Base-by-base conservation (phyloP, 1,139 yeast genomes). In the Kodamaea ohmeri region DNA sequence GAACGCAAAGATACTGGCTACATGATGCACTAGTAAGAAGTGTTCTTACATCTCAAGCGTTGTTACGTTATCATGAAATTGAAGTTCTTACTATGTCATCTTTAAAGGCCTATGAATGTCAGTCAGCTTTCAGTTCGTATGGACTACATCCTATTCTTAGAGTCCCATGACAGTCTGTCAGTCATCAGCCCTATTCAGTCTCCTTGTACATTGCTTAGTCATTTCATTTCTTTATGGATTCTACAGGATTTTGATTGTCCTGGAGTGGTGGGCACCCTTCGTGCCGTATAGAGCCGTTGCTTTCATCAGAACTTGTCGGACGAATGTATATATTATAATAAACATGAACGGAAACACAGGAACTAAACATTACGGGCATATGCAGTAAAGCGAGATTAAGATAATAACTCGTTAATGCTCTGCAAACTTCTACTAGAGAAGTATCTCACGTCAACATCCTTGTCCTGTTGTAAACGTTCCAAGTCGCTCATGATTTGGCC, bases 371-470 rank as follows among this genome's bases (percentile, higher is more conserved):
- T 18, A 19, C 32, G 24, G 16, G 11, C 15, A 19, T 29, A 19
- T 25, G 25, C 22, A 12, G 25, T 29, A 29, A 15, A 25, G 12
- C 12, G 21, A 18, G 24, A 11, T 29, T 29, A 29, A 21, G 26
- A 27, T 38, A 58, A 41, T 34, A 54, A 44, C 36, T 52, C 58
- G 37, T 61, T 55, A 46, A 68, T 67, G 38, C 61, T 60, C 44
- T 68, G 63, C 48, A 73, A 60, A 51, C 84, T 80, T 60, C 80
- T 74, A 42, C 70, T 70, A 15, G 97, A 90, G 64, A 82, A 92
- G 64, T 74, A 92, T 57, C 90, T 78, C 46, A 92, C 99, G 64
- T 92, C 99, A 27, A 79, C 80, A 60, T 92, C 99, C 26, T 67
- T 71, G 63, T 92, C 98, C 40, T 72, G 71, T 45, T 72, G 67